These are phyloP conservation scores for Trichoderma citrinoviride DNA, from an alignment of 2,329 filamentous ascomycete species.

Conservation along the genomic window DNA sequence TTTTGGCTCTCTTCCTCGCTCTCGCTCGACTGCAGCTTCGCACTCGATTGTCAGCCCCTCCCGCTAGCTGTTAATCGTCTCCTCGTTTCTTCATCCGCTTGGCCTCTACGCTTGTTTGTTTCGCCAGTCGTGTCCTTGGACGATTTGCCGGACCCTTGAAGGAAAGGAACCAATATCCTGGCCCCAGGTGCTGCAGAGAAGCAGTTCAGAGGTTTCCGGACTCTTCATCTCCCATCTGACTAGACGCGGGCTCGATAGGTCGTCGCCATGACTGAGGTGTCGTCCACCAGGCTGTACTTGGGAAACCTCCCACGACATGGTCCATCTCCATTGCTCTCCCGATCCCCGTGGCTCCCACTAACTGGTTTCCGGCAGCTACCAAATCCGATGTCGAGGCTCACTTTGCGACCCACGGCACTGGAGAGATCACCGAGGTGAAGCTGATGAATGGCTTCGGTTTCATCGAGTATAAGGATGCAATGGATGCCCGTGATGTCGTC, in stretches of 20 bases:
- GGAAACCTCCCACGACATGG: slow-evolving; percentile 96
- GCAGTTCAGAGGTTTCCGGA: not conserved
- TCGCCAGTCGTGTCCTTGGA: not conserved
- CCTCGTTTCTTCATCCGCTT: not conserved
- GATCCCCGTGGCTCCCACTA: slow-evolving; percentile 40
- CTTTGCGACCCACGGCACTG: slow-evolving; percentile 92
- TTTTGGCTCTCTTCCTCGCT: slow-evolving; percentile 15
- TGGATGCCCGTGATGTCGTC: slow-evolving; percentile 97
- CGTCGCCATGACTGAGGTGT: slow-evolving; percentile 77
- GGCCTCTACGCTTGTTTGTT: not conserved
- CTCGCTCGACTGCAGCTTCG: slow-evolving; percentile 9
- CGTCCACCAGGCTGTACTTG: slow-evolving; percentile 91
- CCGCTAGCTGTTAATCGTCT: not conserved
- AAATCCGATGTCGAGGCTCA: slow-evolving; percentile 96
- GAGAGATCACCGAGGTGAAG: slow-evolving; percentile 98
- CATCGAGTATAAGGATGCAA: slow-evolving; percentile 97
- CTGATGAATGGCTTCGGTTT: slow-evolving; percentile 99
- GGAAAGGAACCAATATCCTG: not conserved
- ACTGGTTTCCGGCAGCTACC: slow-evolving; percentile 66
- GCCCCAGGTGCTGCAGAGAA: not conserved
- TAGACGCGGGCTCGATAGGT: slow-evolving; percentile 10
- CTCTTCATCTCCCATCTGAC: not conserved
- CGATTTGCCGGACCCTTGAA: slow-evolving; percentile 5
- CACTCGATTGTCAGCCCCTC: not conserved
- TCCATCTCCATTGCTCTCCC: slow-evolving; percentile 45